Conservation (phyloP, 2,329 filamentous ascomycete species). For the Aphanocladium album region DNA sequence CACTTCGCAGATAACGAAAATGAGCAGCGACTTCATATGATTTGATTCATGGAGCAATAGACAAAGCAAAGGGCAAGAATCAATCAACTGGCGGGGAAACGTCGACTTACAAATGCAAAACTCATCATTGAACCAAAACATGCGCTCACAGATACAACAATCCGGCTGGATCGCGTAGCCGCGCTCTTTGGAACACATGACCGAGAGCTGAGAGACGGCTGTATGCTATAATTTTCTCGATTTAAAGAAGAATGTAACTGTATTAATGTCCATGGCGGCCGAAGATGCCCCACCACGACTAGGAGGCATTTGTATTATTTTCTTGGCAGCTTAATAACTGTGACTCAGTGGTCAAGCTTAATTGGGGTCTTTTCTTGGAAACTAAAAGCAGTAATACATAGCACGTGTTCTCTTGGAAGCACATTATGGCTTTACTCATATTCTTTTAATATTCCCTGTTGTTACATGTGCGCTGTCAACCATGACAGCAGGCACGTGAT, state of each 20-base stretch:
- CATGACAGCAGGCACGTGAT: too few relatives aligned
- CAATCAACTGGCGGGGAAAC: not conserved
- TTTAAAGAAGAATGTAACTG: too few relatives aligned
- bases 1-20: not conserved
- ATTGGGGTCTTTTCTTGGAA: too few relatives aligned
- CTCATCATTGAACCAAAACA: not conserved
- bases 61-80: too few relatives aligned
- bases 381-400: too few relatives aligned
- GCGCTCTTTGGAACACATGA: not conserved
- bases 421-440: too few relatives aligned
- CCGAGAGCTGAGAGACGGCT: not conserved
- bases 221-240: not conserved
- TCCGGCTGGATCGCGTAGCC: not conserved
- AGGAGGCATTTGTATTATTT: not conserved
- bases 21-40: not conserved
- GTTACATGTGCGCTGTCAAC: too few relatives aligned
- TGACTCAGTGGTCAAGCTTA: too few relatives aligned
- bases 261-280: too few relatives aligned
- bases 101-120: not conserved
- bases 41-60: too few relatives aligned
- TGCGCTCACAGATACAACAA: not conserved
- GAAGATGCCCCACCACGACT: not conserved
- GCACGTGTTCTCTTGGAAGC: too few relatives aligned
- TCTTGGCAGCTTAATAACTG: not conserved
- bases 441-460: too few relatives aligned